Conservation (phyloP, 495 filamentous ascomycete species). For the Clohesyomyces aquaticus region DNA sequence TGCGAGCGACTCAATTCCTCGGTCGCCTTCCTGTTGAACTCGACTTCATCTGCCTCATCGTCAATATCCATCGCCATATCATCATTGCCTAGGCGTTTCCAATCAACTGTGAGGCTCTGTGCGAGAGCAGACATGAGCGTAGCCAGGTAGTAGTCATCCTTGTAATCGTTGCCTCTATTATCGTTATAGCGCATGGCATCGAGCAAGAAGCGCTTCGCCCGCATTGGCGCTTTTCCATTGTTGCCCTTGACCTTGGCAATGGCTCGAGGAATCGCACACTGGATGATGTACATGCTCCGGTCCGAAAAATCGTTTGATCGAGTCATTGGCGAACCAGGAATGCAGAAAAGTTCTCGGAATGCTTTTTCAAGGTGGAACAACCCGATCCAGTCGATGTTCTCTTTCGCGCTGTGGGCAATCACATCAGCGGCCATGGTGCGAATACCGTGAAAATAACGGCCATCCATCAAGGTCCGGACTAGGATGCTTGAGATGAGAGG, state of each 20-base stretch:
- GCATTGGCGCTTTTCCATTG: slow-evolving; percentile 72
- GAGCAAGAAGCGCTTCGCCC: slow-evolving; percentile 77
- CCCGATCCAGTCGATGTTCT: slow-evolving; percentile 75
- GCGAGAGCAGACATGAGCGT: slow-evolving; percentile 78
- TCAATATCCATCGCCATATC: slow-evolving; percentile 63
- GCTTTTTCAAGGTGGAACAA: slow-evolving; percentile 79
- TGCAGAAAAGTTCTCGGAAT: slow-evolving; percentile 88
- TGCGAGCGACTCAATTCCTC: slow-evolving; percentile 88
- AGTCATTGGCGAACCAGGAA: slow-evolving; percentile 71
- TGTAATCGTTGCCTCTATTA: slow-evolving; percentile 83
- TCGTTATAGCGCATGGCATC: slow-evolving; percentile 92
- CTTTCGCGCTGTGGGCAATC: slow-evolving; percentile 71
- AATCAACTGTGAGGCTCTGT: slow-evolving; percentile 60
- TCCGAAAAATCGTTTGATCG: slow-evolving; percentile 88
- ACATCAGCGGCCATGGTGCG: slow-evolving; percentile 77
- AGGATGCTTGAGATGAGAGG: slow-evolving; percentile 83
- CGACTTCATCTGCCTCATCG: slow-evolving; percentile 48
- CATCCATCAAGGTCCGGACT: slow-evolving; percentile 84
- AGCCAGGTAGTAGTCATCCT: slow-evolving; percentile 85
- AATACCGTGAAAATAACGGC: slow-evolving; percentile 90
- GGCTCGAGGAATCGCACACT: slow-evolving; percentile 76
- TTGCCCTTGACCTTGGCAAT: slow-evolving; percentile 78
- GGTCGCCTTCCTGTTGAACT: slow-evolving; percentile 70
- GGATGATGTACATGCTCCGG: slow-evolving; percentile 76
- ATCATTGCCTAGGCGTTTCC: slow-evolving; percentile 53